A percentile compares a stretch with the other conserved stretches of the same genome.
These are phyloP conservation scores for Chamaenerion angustifolium DNA, from an alignment of 345 rosid genomes.

Conservation along the genomic window DNA sequence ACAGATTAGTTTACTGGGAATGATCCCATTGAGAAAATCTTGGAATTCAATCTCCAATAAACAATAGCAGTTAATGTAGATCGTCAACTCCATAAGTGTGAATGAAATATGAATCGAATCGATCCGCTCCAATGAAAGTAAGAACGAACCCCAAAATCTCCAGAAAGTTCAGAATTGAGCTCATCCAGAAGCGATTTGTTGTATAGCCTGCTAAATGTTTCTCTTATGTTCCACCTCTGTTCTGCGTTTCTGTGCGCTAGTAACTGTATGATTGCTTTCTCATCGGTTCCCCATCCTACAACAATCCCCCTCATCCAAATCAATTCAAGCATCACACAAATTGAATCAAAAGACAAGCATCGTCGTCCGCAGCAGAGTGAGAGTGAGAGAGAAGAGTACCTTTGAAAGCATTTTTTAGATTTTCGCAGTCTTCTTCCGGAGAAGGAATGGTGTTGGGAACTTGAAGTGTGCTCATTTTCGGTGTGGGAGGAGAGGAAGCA, in stretches of 20 bases:
- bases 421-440: constrained; percentile 50
- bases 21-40: no score
- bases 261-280: constrained; percentile 37
- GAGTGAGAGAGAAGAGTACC: constrained; percentile 24
- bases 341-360: no score
- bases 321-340: no score
- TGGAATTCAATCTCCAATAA: no score
- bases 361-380: no score
- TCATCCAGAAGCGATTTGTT: constrained; percentile 42
- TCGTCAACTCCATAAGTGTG: no score
- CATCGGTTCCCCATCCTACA: constrained; percentile 72
- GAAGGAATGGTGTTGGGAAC: constrained; percentile 50
- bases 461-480: constrained; percentile 40
- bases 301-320: background rate
- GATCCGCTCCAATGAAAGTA: background rate
- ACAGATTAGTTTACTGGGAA: background rate
- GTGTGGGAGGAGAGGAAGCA: background rate
- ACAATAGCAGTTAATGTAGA: no score
- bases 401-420: constrained; percentile 44
- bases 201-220: constrained; percentile 44
- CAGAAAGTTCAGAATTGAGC: constrained; percentile 56
- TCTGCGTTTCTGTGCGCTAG: constrained; percentile 59
- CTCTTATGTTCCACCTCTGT: constrained; percentile 60
- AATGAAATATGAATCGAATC: no score
- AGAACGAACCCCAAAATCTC: constrained; percentile 58